Base-by-base conservation (phyloP, 169 alveolate species). In the Besnoitia besnoiti region DNA sequence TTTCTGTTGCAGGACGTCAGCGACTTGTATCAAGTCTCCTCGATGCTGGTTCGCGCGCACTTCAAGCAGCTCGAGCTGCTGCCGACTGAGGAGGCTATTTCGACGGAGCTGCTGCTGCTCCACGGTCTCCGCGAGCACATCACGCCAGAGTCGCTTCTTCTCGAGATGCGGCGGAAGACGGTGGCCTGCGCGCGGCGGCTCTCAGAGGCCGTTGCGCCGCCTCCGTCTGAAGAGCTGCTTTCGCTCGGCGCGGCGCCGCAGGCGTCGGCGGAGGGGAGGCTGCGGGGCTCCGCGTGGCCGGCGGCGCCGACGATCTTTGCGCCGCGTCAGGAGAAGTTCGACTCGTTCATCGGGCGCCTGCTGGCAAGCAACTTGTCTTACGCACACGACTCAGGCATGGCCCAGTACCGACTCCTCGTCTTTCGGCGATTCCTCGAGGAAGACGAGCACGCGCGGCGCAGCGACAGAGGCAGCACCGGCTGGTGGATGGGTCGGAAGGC, bases 1-100 rank as follows among this genome's bases (percentile, higher is more conserved):
- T n/a, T n/a, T n/a, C n/a, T n/a, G n/a, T n/a, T n/a, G n/a, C 67
- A 73, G 82, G 82, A 73, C 24, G 82, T 73, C 44, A 30, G 24
- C 4, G 82, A 73, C 47, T 73, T 73, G 82, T 73, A 73, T 42
- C 82, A 73, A 7, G 82, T 30, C 46, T 10, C 82, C 24, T 73
- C 82, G 39, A 73, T 73, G 82, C 44, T 73, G 47, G 47, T 73
- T 19, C 82, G 82, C 27, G 82, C 82, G 2, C 39, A 37, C 82
- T 21, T 73, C 82, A 73, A 73, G 46, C 39, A 7, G 3, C 46
- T 73, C 47, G 82, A 73, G 82, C 46, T 73, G 39, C 46, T 73
- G 39, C 82, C 82, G 44, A 73, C 82, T 1, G 82, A 73, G 21
- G 82, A 73, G 46, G 46, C 24, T 1, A 73, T 73, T n/a, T 19